These are phyloP conservation scores for Trypanosoma melophagium DNA, from an alignment of 208 protist genomes.

Conservation along the genomic window DNA sequence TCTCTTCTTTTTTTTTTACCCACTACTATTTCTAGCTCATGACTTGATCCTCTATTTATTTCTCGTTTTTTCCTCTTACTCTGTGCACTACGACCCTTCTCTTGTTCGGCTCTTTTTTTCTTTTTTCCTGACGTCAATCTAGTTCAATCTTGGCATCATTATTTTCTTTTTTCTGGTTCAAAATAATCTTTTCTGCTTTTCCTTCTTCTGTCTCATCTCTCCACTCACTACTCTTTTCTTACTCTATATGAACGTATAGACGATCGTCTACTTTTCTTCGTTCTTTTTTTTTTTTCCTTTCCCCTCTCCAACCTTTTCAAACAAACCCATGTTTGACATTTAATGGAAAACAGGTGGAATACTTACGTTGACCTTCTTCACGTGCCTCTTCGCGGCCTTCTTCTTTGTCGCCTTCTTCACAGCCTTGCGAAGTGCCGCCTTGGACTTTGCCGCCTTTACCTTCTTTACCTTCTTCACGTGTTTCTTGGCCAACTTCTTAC, in stretches of 20 bases:
- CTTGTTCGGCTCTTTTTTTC: no score
- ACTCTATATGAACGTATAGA: neutral
- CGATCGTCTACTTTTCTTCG: neutral
- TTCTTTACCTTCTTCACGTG: neutral
- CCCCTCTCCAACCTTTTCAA: neutral
- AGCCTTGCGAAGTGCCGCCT: neutral
- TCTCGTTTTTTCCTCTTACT: no score
- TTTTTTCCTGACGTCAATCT: no score
- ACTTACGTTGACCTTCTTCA: neutral
- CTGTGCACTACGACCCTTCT: no score
- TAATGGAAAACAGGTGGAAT: no score
- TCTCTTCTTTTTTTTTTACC: slow-evolving; percentile 4
- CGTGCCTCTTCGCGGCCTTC: neutral
- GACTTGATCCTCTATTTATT: no score
- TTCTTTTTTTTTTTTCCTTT: neutral
- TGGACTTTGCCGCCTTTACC: no score
- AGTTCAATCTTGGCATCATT: no score
- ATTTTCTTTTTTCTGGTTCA: no score
- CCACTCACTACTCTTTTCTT: neutral
- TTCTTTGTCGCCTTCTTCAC: slow-evolving; percentile 16
- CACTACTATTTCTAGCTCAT: neutral
- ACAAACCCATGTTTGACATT: no score
- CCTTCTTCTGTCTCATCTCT: neutral
- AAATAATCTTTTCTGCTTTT: no score
- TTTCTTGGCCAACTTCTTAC: neutral